Base-by-base conservation (phyloP, 768 basidiomycete genomes). In the Tricholoma hemisulphureum region DNA sequence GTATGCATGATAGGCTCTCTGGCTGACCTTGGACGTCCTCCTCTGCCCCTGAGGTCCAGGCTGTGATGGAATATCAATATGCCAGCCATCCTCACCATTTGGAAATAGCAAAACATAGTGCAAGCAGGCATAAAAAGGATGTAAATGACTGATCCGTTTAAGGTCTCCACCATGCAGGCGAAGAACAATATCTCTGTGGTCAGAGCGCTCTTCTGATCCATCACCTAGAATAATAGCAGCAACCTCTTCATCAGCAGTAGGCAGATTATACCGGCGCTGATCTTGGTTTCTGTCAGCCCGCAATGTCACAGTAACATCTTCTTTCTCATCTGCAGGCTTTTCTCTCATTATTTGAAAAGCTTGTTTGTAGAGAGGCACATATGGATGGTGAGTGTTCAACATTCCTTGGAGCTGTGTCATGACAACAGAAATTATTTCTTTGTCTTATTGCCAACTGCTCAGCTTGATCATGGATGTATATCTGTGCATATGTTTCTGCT, bases 391-490 rank as follows among this genome's bases (percentile, higher is more conserved):
- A 8, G 37, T 14, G 41, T 57, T 2, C 11, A 57, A 10, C 23
- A 57, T 52, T n/a, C 21, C 56, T 37, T 57, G 56, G 2, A 57
- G 28, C 23, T 51, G 14, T 4, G 56, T 51, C 56, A 57, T 57
- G 24, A 57, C 52, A 6, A 23, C 50, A 31, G 21, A 29, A 35
- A 46, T 58, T 58, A 4, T 21, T 10, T 16, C 7, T 1, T 45
- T 76, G 56, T 23, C n/a, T 60, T 0, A 49, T 10, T n/a, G 75
- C n/a, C n/a, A n/a, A n/a, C n/a, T n/a, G n/a, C n/a, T n/a, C n/a
- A n/a, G n/a, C n/a, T n/a, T n/a, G 67, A 65, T 77, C 73, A 67
- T 72, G 65, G 6, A 79, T 70, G 41, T 75, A 76, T 0, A 77
- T 65, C 39, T 79, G 74, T 6, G 72, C 72, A 70, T 6, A 41